Evolutionary conservation across 495 filamentous ascomycete genomes (phyloP).

Genomic region (Penicillium atrosanguineum): DNA sequence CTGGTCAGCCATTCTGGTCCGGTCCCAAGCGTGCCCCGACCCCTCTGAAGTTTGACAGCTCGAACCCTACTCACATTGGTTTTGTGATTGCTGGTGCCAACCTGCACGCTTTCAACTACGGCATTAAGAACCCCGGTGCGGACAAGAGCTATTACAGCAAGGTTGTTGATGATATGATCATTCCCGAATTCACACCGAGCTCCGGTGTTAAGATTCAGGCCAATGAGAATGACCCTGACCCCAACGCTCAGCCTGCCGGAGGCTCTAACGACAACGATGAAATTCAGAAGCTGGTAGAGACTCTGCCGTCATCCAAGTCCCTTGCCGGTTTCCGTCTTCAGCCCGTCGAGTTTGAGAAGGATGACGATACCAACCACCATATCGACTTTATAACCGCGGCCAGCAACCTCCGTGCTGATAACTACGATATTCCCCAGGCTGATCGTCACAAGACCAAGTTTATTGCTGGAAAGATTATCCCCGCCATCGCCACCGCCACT

Average conservation of each 20-base stretch:
- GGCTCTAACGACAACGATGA: conserved; percentile 67
- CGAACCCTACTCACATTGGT: conserved; percentile 77
- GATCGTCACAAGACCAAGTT: conserved; percentile 98
- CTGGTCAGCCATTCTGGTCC: conserved; percentile 94
- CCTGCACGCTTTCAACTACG: conserved; percentile 97
- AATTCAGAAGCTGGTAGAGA: conserved; percentile 61
- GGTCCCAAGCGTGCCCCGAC: conserved; percentile 97
- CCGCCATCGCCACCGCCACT: conserved; percentile 96
- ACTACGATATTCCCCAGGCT: conserved; percentile 91
- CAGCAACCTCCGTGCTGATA: conserved; percentile 94
- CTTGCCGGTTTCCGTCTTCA: conserved; percentile 82
- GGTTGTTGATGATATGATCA: conserved; percentile 87
- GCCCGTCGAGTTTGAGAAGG: conserved; percentile 98
- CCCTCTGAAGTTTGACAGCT: conserved; percentile 80
- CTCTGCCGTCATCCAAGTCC: conserved; percentile 73
- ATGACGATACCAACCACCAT: conserved; percentile 96
- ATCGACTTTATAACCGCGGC: conserved; percentile 99
- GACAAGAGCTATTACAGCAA: conserved; percentile 67
- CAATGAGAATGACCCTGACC: conserved; percentile 90
- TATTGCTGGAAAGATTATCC: conserved; percentile 99
- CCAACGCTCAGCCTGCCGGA: conserved; percentile 63
- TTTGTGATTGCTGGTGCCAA: conserved; percentile 89
- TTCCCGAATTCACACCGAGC: conserved; percentile 92
- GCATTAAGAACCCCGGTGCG: conserved; percentile 72
- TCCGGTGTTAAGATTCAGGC: conserved; percentile 96